Evolutionary conservation across 805 yeast genomes (phyloP), one percentile per base, ranked within the genome.

Genomic region (Priceomyces medius): DNA sequence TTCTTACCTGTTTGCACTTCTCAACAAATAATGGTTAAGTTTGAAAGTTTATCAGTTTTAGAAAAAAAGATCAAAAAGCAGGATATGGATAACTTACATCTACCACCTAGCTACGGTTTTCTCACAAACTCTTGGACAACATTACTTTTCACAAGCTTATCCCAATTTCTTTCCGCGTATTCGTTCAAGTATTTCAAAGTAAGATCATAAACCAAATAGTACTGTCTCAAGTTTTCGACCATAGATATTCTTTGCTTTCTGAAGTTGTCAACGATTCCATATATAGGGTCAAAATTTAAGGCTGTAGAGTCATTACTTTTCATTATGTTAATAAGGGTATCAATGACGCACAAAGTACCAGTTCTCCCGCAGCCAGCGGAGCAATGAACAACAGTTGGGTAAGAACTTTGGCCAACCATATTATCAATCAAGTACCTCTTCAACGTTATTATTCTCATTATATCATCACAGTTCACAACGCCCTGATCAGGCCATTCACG

Each of bases 291-390:
- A 17, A 54, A 28, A 35, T 36, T 45, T 37, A 56, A 45, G 34
- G 47, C 49, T 18, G 27, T 23, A 20, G 40, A 18, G 3, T 27
- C 41, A 12, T 26, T 41, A 21, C 40, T 53, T 37, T 40, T 48
- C 42, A 51, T 47, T 6, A 53, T 40, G 32, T 51, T 57, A 29
- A 60, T 50, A 20, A 69, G 47, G 10, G 70, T 55, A 49, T 70
- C 74, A 19, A 66, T 50, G 12, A 70, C 56, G 34, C 66, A 61
- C 33, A 67, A 64, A 1, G 96, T 86, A 2, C 99, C 99, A 0
- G 98, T 88, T 43, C 99, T 71, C 14, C 99, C 99, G 56, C 96
- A 89, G 0, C 99, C 99, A 1, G 98, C 98, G 5, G 96, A 88
- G 57, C 99, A 91, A 63, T 91, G 98, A 19, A 85, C 86, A 35